Percentiles rank a stretch among this genome's conserved stretches.
phyloP scores from a whole-genome alignment of 345 rosid species.

The Eucalyptus marginata region DNA sequence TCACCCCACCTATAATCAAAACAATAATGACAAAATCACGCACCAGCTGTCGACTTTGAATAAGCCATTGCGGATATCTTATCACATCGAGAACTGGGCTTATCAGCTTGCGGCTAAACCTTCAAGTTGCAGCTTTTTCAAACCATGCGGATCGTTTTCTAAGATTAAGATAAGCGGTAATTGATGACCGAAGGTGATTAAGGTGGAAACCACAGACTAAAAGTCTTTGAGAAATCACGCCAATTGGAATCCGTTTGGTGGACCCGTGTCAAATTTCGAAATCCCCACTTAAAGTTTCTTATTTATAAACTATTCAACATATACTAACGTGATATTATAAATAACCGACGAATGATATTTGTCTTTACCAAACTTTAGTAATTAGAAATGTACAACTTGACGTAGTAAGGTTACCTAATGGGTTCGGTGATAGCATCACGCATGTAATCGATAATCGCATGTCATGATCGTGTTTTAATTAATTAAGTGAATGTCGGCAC shows the following conservation, averaged over 20 bases:
- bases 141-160: background rate
- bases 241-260: background rate
- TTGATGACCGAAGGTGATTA: background rate
- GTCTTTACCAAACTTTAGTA: no score
- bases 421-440: rapidly evolving
- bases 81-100: background rate
- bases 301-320: background rate
- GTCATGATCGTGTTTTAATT: background rate
- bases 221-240: background rate
- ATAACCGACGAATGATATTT: rapidly evolving
- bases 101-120: background rate
- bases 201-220: background rate
- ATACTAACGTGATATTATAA: background rate
- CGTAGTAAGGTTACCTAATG: rapidly evolving
- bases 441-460: rapidly evolving
- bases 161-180: background rate
- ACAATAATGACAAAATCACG: background rate
- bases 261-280: background rate
- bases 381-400: background rate
- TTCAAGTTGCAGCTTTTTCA: background rate
- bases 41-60: background rate
- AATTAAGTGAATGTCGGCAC: background rate
- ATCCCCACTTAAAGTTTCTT: background rate
- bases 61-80: background rate
- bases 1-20: background rate